Base-by-base conservation (phyloP, 2,329 filamentous ascomycete species). In the Ceratocystis variospora region DNA sequence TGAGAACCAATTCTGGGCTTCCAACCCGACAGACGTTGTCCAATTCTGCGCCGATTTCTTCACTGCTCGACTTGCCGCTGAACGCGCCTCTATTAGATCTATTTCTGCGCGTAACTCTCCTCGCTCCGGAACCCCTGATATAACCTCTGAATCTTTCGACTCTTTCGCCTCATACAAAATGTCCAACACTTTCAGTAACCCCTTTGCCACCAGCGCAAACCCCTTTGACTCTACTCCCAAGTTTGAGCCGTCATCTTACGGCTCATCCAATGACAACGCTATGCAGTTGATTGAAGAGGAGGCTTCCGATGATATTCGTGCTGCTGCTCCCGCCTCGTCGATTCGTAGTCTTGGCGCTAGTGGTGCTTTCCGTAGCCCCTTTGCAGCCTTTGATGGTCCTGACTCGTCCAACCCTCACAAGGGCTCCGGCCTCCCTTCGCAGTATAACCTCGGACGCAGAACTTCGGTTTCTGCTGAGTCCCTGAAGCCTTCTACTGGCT, bases 381-480 rank as follows among this genome's bases (percentile, higher is more conserved):
- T 85, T 71, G 81, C 82, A 33, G 79, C 77, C 48, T 80, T 82
- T 70, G 79, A 79, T 69, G 74, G 75, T 44, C 70, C 75, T 33
- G 81, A 83, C 55, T 71, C 73, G 68, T 65, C 79, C 71, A 73
- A 80, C 74, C 76, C 75, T 71, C 74, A 79, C 25, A 80, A 81
- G 67, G 77, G 82, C 48, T 86, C 89, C 70, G 86, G 84, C 71
- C 90, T 96, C 73, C 94, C 94, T 66, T 88, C 84, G 71, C 92
- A 97, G 75, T 97, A 96, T 78, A 96, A 96, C 75, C 87, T 96
- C 77, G 89, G 85, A 71, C 88, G 94, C 70, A 89, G 94, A 72
- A 96, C 92, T 48, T 97, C 94, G 2, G 94, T 99, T 64, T 97
- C 94, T 50, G 94, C 94, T 63, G 94, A 99, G 77, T 96, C 93